Evolutionary conservation across 805 yeast species (phyloP), one percentile per base, ranked within the genome.

Genomic region (Ogataea angusta): DNA sequence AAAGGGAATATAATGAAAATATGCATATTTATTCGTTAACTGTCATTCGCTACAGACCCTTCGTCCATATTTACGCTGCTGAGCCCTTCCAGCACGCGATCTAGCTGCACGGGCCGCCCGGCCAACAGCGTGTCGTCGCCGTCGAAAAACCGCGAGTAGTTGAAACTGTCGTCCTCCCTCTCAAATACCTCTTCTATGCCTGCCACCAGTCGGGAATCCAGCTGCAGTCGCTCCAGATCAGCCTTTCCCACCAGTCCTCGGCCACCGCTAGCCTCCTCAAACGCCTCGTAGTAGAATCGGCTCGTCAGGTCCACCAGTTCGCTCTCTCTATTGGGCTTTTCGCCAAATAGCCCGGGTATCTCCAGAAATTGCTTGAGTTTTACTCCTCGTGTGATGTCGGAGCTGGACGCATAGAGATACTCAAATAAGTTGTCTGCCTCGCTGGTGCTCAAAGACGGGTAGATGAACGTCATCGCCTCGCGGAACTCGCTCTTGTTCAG

Each of bases 401-500:
- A 29, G 13, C 47, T 54, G 6, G 52, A 40, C 19, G 48, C 43
- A 39, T 56, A 58, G 5, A 56, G 36, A 21, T 53, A 49, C 30
- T 63, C 66, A 41, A 69, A 69, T n/a, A 71, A 54, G 22, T 69
- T 67, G 26, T 56, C 59, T 36, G 60, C 56, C 42, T 68, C 72
- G 1, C 51, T 59, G 10, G 57, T 63, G 2, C 56, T 44, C 33
- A 67, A 57, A 5, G 58, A 62, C 1, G 69, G 62, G 16, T 74
- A 73, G 17, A 72, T 53, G 29, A 66, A 56, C n/a, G 64, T 63
- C 43, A 73, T 52, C 2, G 75, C 72, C 0, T 65, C 66, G 3
- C 62, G 55, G 44, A 74, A 75, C 51, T 74, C 78, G 9, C 45
- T 35, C 40, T 67, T 67, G 24, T 62, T 60, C 38, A 74, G 54